Evolutionary conservation across 176 grass and related monocot genomes (phyloP).

Genomic region (Miscanthus lutarioriparius): DNA sequence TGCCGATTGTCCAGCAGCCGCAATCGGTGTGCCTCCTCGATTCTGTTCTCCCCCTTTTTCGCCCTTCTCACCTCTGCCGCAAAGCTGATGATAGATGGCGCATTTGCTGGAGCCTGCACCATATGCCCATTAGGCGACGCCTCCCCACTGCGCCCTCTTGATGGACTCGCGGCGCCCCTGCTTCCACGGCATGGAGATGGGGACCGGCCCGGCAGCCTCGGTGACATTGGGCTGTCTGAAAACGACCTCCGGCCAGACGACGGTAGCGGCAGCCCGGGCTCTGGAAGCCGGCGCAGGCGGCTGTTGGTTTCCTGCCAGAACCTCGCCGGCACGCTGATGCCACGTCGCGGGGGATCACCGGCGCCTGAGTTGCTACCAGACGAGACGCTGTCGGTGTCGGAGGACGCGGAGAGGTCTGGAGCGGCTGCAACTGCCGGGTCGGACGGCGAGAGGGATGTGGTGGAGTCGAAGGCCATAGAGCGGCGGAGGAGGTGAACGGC

Average conservation of each 20-base stretch:
- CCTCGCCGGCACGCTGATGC: constrained; percentile 85
- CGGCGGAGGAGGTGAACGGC: constrained; percentile 74
- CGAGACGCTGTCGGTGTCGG: constrained; percentile 88
- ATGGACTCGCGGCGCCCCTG: constrained; percentile 60
- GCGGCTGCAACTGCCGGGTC: constrained; percentile 48
- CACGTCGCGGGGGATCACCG: constrained; percentile 59
- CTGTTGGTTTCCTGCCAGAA: constrained; percentile 96
- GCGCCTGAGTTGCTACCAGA: constrained; percentile 90
- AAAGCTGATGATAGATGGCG: constrained; percentile 95
- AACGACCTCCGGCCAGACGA: constrained; percentile 56
- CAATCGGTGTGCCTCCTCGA: constrained; percentile 90
- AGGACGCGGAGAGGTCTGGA: constrained; percentile 71
- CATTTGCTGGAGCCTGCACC: constrained; percentile 51
- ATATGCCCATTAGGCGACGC: constrained; percentile 39
- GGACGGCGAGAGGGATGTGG: constrained; percentile 40
- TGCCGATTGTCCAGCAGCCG: constrained; percentile 80
- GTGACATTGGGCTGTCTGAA: constrained; percentile 57
- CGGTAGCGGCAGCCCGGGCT: constrained; percentile 44
- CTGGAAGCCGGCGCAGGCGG: constrained; percentile 70
- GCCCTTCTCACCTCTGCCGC: constrained; percentile 93
- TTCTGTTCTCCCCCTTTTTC: constrained; percentile 88
- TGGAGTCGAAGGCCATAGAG: constrained; percentile 77
- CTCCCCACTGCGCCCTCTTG: constrained; percentile 47
- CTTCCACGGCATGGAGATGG: constrained; percentile 56
- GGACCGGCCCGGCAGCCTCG: constrained; percentile 41